Evolutionary conservation across 495 filamentous ascomycete species (phyloP), one percentile per base, ranked within the genome.

Genomic region (Friedmanniomyces simplex): DNA sequence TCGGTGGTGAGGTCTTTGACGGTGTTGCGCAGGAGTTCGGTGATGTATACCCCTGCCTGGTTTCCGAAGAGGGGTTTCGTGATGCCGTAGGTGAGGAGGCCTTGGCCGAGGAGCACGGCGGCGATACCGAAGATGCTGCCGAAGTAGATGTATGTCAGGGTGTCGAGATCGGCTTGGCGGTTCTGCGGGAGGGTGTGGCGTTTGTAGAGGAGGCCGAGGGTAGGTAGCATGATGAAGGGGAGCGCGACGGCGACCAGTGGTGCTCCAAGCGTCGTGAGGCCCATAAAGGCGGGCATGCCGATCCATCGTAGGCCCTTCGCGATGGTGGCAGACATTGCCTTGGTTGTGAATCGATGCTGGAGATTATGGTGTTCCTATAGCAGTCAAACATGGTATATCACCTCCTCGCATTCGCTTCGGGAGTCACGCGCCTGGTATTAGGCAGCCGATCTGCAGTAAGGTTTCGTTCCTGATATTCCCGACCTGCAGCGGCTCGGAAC

Each of bases 201-300:
- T 20, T 11, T 36, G 36, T 43, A 43, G 12, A 32, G 22, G 3
- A 30, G 18, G 11, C 5, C 21, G 10, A 43, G 34, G 34, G 57
- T 59, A 10, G 57, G 43, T 30, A 48, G 45, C 24, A 48, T 48
- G 16, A 57, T 25, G 54, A 48, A 34, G 28, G 22, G 45, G 22
- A 26, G 7, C 8, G 7, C 21, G 42, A 43, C 24, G 34, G 52
- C 41, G 2, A 47, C 21, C 21, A 7, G 34, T 1, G 39, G 24
- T n/a, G 21, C n/a, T 47, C 45, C 41, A 20, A 43, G 3, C 24
- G 6, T 34, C 18, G 50, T n/a, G 24, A 18, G 8, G 13, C 18
- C 34, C 8, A 43, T 7, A 32, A 43, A 42, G 20, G 34, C 34
- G 6, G 52, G 52, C 41, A 42, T 42, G 24, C 34, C 34, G 12